Evolutionary conservation across 2,329 filamentous ascomycete species (phyloP).

Genomic region (Herpomyces periplanetae): DNA sequence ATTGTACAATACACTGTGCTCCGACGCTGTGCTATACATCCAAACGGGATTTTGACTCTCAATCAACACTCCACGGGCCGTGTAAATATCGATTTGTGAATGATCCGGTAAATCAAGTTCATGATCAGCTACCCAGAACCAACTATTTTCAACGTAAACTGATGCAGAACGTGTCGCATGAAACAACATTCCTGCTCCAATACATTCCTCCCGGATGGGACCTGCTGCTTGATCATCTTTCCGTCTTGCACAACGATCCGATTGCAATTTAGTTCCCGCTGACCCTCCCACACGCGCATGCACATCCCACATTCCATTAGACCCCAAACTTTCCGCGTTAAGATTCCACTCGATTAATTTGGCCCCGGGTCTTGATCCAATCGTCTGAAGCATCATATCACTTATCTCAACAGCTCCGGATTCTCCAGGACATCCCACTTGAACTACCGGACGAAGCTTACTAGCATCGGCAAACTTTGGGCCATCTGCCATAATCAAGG

Average conservation of each 20-base stretch:
- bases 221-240: too few relatives aligned
- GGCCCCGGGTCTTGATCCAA: constrained; percentile 44
- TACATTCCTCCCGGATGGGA: too few relatives aligned
- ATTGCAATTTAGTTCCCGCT: constrained; percentile 44
- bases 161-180: constrained; percentile 16
- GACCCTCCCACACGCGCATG: constrained; percentile 71
- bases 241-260: constrained; percentile 39
- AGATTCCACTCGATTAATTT: constrained; percentile 80
- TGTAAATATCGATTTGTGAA: constrained; percentile 46
- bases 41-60: constrained; percentile 29
- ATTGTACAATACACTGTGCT: constrained; percentile 34
- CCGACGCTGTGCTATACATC: constrained; percentile 25
- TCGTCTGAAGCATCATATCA: constrained; percentile 49
- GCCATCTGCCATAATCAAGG: constrained; percentile 49
- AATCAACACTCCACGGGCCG: constrained; percentile 42
- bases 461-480: constrained; percentile 27
- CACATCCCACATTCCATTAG: constrained; percentile 64
- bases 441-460: constrained; percentile 48
- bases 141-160: constrained; percentile 52
- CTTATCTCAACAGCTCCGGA: constrained; percentile 47
- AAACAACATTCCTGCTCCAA: too few relatives aligned
- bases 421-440: constrained; percentile 38
- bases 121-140: constrained; percentile 71
- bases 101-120: constrained; percentile 35
- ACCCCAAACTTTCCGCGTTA: constrained; percentile 18